phyloP scores from a whole-genome alignment of 2,329 filamentous ascomycete species.

The Nemania sp. region DNA sequence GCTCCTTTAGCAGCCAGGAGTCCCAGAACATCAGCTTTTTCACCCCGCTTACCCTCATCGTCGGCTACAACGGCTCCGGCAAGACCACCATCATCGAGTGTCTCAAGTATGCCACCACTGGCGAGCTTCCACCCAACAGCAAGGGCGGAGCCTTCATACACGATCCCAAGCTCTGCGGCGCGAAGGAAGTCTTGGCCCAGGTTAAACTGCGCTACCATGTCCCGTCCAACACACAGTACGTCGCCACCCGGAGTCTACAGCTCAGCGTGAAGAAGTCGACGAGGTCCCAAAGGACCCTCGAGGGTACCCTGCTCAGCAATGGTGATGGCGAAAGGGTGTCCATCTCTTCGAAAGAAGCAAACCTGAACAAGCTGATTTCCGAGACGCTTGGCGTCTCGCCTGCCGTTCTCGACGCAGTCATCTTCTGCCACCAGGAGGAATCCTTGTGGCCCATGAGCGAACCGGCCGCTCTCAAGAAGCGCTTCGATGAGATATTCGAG shows the following conservation, averaged over 20 bases:
- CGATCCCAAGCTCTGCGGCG: constrained; percentile 88
- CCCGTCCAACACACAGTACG: constrained; percentile 77
- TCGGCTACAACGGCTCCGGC: constrained; percentile 95
- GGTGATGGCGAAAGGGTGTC: constrained; percentile 79
- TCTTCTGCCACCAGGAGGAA: constrained; percentile 98
- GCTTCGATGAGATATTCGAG: constrained; percentile 97
- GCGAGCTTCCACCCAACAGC: constrained; percentile 89
- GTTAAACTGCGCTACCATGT: constrained; percentile 87
- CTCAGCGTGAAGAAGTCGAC: constrained; percentile 83
- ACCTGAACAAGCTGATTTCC: constrained; percentile 83
- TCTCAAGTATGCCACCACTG: constrained; percentile 96
- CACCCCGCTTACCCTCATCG: constrained; percentile 90
- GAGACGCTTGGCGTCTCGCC: constrained; percentile 86
- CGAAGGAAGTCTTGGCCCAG: constrained; percentile 87
- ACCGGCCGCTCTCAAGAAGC: constrained; percentile 82
- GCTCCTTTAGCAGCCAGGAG: constrained; percentile 80
- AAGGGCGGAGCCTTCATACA: constrained; percentile 92
- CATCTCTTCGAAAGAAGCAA: constrained; percentile 78
- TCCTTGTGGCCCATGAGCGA: constrained; percentile 96
- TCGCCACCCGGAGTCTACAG: constrained; percentile 82
- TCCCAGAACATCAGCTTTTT: constrained; percentile 85
- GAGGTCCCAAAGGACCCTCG: constrained; percentile 79
- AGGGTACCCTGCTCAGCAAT: constrained; percentile 74
- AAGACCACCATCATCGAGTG: constrained; percentile 99
- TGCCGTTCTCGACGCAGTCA: constrained; percentile 90